Evolutionary conservation across 257 asterid species (phyloP), one percentile per base, ranked within the genome.

Genomic region (Plantago elongata): DNA sequence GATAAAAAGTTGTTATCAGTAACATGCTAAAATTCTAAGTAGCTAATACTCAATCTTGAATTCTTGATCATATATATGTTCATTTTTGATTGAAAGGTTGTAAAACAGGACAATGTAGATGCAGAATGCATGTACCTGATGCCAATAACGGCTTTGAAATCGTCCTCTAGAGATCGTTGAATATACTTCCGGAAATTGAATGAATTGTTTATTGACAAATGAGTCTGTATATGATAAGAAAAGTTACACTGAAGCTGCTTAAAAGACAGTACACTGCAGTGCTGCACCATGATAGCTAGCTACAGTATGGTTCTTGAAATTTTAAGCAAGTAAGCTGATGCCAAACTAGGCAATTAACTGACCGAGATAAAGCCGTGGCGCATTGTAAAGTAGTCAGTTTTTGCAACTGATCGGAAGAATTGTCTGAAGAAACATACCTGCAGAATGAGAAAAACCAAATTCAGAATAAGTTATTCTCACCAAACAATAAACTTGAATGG

Each of bases 331-430:
- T 18, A 51, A 18, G 17, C 2, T n/a, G 8, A 7, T 3, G 17
- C 10, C 18, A 9, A 18, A 16, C n/a, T 11, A 10, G 5, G 16
- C 13, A 54, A 10, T 37, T 7, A 15, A 75, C 84, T 27, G n/a
- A 86, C 95, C 84, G 83, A 64, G 55, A 89, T 78, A 62, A 89
- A 89, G 27, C 88, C 96, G 59, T 89, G 95, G 18, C 96, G 96
- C 61, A 89, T 68, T 15, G 95, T 89, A 70, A 89, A 75, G 77
- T 82, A 86, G 65, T 89, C 96, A 57, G 77, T 70, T 71, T 89
- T 82, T 16, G 81, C 95, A 10, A 84, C 93, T 3, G 96, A 89
- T 22, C 58, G 60, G 67, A 84, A 89, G 78, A 89, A 89, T 57
- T 89, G 95, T 55, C 95, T 76, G 60, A 82, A 71, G 54, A 84